phyloP scores from a whole-genome alignment of 2,329 filamentous ascomycete genomes.

The Sporothrix sp. region DNA sequence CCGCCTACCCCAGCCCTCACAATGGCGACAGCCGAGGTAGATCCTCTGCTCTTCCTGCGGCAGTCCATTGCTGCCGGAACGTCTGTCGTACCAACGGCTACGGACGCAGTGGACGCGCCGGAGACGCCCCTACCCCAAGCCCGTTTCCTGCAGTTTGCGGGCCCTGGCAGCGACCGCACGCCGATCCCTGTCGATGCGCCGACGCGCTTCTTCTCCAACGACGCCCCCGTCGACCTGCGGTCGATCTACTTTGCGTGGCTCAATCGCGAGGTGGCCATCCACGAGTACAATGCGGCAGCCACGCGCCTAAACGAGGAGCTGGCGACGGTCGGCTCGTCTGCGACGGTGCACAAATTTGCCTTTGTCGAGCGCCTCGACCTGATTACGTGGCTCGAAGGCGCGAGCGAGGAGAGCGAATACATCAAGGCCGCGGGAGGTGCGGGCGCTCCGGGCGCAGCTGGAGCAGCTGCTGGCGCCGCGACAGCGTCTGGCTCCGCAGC shows the following conservation, averaged over 20 bases:
- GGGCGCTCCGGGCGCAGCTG: slow-evolving; percentile 30
- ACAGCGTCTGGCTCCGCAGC: slow-evolving; percentile 33
- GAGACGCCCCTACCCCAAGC: slow-evolving; percentile 62
- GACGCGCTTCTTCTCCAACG: slow-evolving; percentile 79
- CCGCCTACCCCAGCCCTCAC: neutral
- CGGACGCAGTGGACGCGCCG: slow-evolving; percentile 50
- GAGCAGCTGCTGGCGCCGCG: slow-evolving; percentile 17
- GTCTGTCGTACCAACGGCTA: slow-evolving; percentile 64
- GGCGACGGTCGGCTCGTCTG: slow-evolving; percentile 39
- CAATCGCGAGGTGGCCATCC: slow-evolving; percentile 81
- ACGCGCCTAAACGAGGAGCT: slow-evolving; percentile 73
- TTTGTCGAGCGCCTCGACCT: slow-evolving; percentile 89
- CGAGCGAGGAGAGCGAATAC: slow-evolving; percentile 82
- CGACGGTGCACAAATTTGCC: slow-evolving; percentile 73
- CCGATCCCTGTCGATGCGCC: slow-evolving; percentile 59
- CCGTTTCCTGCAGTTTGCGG: slow-evolving; percentile 66
- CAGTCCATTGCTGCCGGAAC: slow-evolving; percentile 65
- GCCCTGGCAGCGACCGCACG: slow-evolving; percentile 33
- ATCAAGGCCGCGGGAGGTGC: slow-evolving; percentile 75
- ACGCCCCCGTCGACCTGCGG: slow-evolving; percentile 69
- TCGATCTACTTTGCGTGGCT: slow-evolving; percentile 95
- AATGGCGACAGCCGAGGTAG: slow-evolving; percentile 25
- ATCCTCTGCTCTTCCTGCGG: slow-evolving; percentile 76
- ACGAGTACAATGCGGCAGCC: slow-evolving; percentile 81
- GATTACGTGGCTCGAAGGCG: slow-evolving; percentile 86